These are phyloP conservation scores for Plantago lanceolata DNA, from an alignment of 305 asterid species.

Conservation along the genomic window DNA sequence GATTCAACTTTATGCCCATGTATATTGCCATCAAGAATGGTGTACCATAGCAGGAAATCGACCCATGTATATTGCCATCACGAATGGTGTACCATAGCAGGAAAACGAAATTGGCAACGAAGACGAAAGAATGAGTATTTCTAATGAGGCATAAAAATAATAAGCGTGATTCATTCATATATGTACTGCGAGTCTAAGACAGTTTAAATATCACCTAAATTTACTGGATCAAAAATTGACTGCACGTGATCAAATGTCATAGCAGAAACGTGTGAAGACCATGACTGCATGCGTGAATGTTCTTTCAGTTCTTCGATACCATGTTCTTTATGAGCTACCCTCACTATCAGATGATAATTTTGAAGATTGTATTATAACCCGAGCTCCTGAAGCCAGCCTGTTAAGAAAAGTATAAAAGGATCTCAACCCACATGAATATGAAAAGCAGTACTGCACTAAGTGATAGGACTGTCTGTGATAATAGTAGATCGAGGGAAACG, in stretches of 20 bases:
- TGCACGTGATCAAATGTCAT: background rate
- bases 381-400: conserved; percentile 99
- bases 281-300: background rate
- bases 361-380: conserved; percentile 72
- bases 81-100: background rate
- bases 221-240: background rate
- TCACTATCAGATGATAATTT: conserved; percentile 37
- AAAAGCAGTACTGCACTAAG: conserved; percentile 3
- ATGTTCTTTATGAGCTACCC: conserved; percentile 24
- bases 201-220: background rate
- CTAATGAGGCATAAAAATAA: background rate
- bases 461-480: background rate
- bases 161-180: background rate
- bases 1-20: background rate
- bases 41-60: background rate
- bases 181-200: background rate
- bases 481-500: conserved; percentile 14
- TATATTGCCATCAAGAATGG: background rate
- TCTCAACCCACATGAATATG: conserved; percentile 32
- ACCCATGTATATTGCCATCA: background rate
- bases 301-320: conserved; percentile 5
- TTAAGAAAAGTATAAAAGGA: conserved; percentile 19
- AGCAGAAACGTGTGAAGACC: background rate
- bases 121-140: background rate
- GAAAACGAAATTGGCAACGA: background rate